These are phyloP conservation scores for Zizania palustris DNA, from an alignment of 202 grass and related monocot species.

Conservation along the genomic window DNA sequence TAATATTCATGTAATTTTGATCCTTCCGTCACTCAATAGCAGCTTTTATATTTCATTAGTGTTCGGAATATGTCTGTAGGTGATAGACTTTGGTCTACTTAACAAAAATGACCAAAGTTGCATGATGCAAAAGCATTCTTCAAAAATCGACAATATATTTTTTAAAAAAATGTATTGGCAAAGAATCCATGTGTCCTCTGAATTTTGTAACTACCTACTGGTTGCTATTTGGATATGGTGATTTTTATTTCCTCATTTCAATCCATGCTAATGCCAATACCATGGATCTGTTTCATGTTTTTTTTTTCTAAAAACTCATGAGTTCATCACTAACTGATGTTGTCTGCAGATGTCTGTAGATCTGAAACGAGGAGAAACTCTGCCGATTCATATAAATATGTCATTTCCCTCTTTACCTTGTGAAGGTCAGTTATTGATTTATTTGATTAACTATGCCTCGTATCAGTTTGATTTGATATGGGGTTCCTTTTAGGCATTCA, in stretches of 20 bases:
- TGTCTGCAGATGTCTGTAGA: constrained; percentile 93
- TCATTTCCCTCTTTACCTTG: constrained; percentile 96
- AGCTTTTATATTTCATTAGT: neutral
- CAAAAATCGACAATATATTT: neutral
- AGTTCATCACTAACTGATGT: constrained; percentile 2
- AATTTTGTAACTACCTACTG: constrained; percentile 3
- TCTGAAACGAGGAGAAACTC: constrained; percentile 90
- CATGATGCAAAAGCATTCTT: constrained; percentile 18
- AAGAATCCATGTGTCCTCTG: neutral
- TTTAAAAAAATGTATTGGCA: neutral
- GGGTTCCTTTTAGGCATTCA: neutral
- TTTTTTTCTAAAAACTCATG: neutral
- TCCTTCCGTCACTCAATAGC: neutral
- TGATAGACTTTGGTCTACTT: neutral
- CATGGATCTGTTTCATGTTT: neutral
- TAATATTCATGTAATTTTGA: neutral
- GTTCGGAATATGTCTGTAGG: neutral
- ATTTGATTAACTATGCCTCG: constrained; percentile 30
- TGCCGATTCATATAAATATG: constrained; percentile 97
- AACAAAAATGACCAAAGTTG: neutral
- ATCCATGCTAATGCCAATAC: constrained; percentile 14
- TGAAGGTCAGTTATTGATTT: constrained; percentile 67
- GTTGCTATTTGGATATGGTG: neutral
- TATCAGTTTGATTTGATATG: constrained; percentile 27
- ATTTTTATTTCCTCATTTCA: constrained; percentile 5